phyloP scores from a whole-genome alignment of 352 stramenopile species.

The Pythium aphanidermatum region DNA sequence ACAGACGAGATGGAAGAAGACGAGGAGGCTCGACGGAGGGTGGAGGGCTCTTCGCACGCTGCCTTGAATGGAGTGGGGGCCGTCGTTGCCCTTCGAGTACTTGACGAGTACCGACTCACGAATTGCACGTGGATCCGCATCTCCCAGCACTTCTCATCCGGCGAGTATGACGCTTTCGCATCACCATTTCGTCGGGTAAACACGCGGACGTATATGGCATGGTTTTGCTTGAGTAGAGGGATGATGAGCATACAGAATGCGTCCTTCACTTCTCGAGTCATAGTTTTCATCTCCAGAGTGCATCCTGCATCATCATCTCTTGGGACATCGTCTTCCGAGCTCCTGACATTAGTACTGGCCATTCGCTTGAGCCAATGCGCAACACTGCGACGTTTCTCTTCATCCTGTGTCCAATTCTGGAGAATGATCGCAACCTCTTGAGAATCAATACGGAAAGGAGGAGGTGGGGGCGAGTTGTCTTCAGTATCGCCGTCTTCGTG shows the following conservation, averaged over 20 bases:
- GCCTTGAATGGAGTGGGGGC: neutral
- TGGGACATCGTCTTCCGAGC: slow-evolving; percentile 7
- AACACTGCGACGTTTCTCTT: slow-evolving; percentile 27
- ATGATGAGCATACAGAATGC: slow-evolving; percentile 64
- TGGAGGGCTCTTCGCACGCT: neutral
- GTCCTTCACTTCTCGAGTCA: slow-evolving; percentile 70
- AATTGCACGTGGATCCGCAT: slow-evolving; percentile 61
- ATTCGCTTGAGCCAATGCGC: slow-evolving; percentile 45
- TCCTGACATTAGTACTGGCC: slow-evolving; percentile 18
- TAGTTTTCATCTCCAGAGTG: slow-evolving; percentile 43
- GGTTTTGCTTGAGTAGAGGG: slow-evolving; percentile 55
- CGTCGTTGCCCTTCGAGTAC: neutral
- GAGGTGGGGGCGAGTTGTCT: slow-evolving; percentile 18
- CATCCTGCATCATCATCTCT: slow-evolving; percentile 15
- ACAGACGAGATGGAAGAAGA: slow-evolving; percentile 17
- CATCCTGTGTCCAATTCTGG: slow-evolving; percentile 49
- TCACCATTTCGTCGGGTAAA: slow-evolving; percentile 33
- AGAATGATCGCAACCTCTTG: slow-evolving; percentile 49
- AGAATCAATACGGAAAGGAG: slow-evolving; percentile 49
- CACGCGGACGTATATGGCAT: slow-evolving; percentile 38
- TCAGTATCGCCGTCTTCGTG: slow-evolving; percentile 23
- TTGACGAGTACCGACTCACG: neutral
- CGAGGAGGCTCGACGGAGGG: slow-evolving; percentile 3
- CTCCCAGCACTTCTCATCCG: slow-evolving; percentile 29
- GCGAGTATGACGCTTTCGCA: slow-evolving; percentile 13